Evolutionary conservation across 352 stramenopile genomes (phyloP).

Genomic region (Discostella stelligera): DNA sequence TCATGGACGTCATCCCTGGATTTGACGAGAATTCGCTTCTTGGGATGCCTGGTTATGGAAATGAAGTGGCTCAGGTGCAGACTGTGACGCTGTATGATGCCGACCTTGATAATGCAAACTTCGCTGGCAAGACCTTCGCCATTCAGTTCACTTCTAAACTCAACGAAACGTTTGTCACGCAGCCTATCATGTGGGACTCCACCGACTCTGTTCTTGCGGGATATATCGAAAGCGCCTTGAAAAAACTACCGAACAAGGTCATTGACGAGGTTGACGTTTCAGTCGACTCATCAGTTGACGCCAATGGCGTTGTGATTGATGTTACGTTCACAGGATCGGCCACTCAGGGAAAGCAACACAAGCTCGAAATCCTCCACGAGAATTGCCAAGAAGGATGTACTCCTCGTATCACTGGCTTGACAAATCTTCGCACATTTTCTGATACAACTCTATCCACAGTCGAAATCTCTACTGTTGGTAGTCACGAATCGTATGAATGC

Average conservation of each 20-base stretch:
- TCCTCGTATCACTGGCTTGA: conserved; percentile 54
- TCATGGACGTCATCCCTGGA: conserved; percentile 68
- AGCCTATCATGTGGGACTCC: conserved; percentile 49
- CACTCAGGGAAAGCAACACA: conserved; percentile 74
- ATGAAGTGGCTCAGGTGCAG: conserved; percentile 60
- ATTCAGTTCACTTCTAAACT: conserved; percentile 69
- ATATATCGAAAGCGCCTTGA: conserved; percentile 60
- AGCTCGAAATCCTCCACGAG: conserved; percentile 68
- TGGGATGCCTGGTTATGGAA: conserved; percentile 42
- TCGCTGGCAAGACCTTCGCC: conserved; percentile 54
- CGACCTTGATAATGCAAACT: conserved; percentile 47
- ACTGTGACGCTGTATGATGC: conserved; percentile 65
- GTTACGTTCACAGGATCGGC: conserved; percentile 56
- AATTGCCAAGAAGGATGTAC: conserved; percentile 68
- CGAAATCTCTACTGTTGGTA: conserved; percentile 49
- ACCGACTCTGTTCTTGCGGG: conserved; percentile 27
- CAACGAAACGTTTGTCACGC: conserved; percentile 71
- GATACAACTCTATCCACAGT: conserved; percentile 53
- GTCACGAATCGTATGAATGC: conserved; percentile 82
- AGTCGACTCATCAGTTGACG: conserved; percentile 24
- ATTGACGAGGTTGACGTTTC: conserved; percentile 64
- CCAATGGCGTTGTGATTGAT: conserved; percentile 49
- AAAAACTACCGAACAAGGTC: conserved; percentile 71
- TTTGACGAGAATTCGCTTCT: conserved; percentile 32
- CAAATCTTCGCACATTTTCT: conserved; percentile 47